Percentiles rank a stretch among this genome's conserved stretches.
phyloP scores from a whole-genome alignment of 306 rosid genomes.

The Leucaena leucocephala region DNA sequence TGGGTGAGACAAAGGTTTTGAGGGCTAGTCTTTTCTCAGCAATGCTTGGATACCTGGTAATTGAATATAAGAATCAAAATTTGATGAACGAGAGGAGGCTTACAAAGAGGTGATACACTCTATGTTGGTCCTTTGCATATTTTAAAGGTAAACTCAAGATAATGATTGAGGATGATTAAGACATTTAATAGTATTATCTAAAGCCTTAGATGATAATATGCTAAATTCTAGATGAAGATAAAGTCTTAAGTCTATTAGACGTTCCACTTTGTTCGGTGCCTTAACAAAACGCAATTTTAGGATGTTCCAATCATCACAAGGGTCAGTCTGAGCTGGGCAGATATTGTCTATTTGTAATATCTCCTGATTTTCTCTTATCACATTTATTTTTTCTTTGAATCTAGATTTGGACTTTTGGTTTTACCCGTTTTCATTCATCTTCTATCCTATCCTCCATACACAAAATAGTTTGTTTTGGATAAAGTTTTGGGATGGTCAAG shows the following conservation, averaged over 20 bases:
- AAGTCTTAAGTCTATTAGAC: background rate
- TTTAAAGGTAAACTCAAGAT: background rate
- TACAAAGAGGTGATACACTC: background rate
- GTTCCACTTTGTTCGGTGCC: background rate
- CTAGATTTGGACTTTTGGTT: background rate
- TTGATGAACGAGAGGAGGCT: background rate
- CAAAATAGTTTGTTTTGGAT: no score
- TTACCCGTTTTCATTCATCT: background rate
- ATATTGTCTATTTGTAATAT: background rate
- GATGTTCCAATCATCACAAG: background rate
- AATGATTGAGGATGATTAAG: background rate
- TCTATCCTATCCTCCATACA: background rate
- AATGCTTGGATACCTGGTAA: background rate
- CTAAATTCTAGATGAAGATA: background rate
- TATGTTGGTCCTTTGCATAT: background rate
- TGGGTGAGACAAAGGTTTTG: background rate
- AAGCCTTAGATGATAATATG: background rate
- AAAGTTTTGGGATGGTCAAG: background rate
- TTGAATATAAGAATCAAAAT: background rate
- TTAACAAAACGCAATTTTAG: no score
- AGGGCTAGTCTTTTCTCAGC: background rate
- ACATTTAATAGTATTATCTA: background rate
- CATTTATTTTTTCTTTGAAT: background rate
- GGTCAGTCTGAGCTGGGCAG: background rate
- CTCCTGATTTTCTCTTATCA: background rate